These are phyloP conservation scores for Pelargonium myrrhifolium DNA, from an alignment of 441 rosid genomes.

Conservation along the genomic window DNA sequence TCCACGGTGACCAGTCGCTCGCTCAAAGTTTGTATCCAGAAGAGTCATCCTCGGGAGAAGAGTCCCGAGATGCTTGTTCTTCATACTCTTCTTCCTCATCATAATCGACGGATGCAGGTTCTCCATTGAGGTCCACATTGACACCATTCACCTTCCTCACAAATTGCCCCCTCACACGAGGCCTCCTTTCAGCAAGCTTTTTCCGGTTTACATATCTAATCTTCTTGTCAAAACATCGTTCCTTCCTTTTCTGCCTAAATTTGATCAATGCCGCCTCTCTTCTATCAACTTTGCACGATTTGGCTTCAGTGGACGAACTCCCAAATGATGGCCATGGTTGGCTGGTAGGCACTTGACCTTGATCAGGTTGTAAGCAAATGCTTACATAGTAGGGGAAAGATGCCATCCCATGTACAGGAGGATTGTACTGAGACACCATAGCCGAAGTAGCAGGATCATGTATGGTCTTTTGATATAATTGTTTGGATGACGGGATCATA, in stretches of 20 bases:
- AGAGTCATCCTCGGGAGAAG: constrained; percentile 42
- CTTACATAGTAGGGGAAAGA: constrained; percentile 61
- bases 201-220: constrained; percentile 85
- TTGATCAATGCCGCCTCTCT: constrained; percentile 86
- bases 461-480: constrained; percentile 42
- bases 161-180: constrained; percentile 95
- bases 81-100: constrained; percentile 71
- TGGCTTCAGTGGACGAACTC: constrained; percentile 40
- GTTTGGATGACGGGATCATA: constrained; percentile 54
- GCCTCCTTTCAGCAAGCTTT: constrained; percentile 91
- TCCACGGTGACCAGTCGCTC: too few relatives aligned
- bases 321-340: constrained; percentile 65
- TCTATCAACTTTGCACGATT: constrained; percentile 56
- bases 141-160: constrained; percentile 79
- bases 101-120: constrained; percentile 51
- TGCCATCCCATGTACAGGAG: constrained; percentile 49
- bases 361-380: constrained; percentile 57
- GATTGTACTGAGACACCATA: constrained; percentile 59
- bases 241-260: constrained; percentile 87
- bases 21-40: too few relatives aligned
- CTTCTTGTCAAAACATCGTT: constrained; percentile 92
- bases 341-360: constrained; percentile 47
- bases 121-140: constrained; percentile 75
- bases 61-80: constrained; percentile 55
- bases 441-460: constrained; percentile 42